These are phyloP conservation scores for Eutrema salsugineum DNA, from an alignment of 441 rosid species.

Conservation along the genomic window DNA sequence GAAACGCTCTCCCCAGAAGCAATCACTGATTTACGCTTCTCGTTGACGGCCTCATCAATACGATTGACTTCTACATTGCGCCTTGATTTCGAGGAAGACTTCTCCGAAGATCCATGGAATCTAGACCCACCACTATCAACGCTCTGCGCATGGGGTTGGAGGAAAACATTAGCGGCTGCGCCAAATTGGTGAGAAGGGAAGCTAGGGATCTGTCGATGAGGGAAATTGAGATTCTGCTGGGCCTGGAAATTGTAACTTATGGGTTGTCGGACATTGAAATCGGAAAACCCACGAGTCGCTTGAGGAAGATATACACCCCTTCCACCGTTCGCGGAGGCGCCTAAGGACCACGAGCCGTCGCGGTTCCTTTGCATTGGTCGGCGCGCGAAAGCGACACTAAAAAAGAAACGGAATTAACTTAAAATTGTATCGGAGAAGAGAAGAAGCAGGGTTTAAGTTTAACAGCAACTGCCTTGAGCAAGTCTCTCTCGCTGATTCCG, in stretches of 20 bases:
- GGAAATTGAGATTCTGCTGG: slow-evolving; percentile 31
- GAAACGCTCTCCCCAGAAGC: slow-evolving; percentile 49
- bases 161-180: neutral
- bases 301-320: slow-evolving; percentile 8
- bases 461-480: neutral
- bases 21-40: slow-evolving; percentile 42
- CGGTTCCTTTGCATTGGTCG: slow-evolving; percentile 39
- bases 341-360: slow-evolving; percentile 27
- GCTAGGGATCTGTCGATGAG: slow-evolving; percentile 3
- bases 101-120: neutral
- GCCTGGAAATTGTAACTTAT: slow-evolving; percentile 13
- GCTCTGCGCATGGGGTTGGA: slow-evolving; percentile 8
- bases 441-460: neutral
- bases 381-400: neutral
- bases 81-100: neutral
- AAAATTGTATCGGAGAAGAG: neutral
- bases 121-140: neutral
- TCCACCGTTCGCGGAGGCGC: slow-evolving; percentile 33
- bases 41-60: slow-evolving; percentile 44
- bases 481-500: neutral
- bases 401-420: neutral
- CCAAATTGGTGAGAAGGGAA: slow-evolving; percentile 18
- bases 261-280: slow-evolving; percentile 27
- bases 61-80: slow-evolving; percentile 28
- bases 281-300: slow-evolving; percentile 15